Base-by-base conservation (phyloP, 176 grass and related monocot species). In the Musa schizocarpa region DNA sequence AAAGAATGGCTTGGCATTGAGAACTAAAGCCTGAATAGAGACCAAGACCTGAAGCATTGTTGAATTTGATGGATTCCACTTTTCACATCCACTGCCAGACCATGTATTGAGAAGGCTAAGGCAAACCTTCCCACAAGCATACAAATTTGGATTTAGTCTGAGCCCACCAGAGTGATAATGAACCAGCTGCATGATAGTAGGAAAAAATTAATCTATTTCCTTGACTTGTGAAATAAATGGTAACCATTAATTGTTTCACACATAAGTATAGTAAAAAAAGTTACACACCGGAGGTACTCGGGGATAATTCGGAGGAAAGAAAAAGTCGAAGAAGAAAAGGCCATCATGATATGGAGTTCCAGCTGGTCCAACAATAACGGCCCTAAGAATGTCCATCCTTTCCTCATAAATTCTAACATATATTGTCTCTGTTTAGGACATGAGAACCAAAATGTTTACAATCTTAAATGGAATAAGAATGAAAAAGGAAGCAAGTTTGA, bases 51-150 rank as follows among this genome's bases (percentile, higher is more conserved):
- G 90, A 56, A 92, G 77, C 70, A 87, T 83, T 48, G 87, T 92
- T 19, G 90, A 92, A 50, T 82, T 89, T 22, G 87, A 82, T 78
- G 88, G 88, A 65, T 75, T 79, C 90, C 90, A 92, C 68, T 54
- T 89, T 77, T 92, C 84, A 34, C 86, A 89, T 56, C 90, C 90
- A 64, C 57, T 82, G 68, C 90, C 90, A 74, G 76, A 68, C 90
- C 90, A 92, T 54, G 90, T 92, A 77, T 92, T 92, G n/a, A 92
- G 77, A 74, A 92, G 86, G 73, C 90, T 92, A 77, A 92, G 86
- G 76, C 90, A 92, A 74, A 92, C 86, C 61, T 89, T 92, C 48
- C 90, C 90, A 68, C 73, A 86, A 71, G 74, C 86, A 23, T 92
- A 92, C 76, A 92, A 74, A 70, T 92, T 92, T 16, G 90, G 86